Conservation (phyloP, 169 alveolate genomes). For the Theileria equi region DNA sequence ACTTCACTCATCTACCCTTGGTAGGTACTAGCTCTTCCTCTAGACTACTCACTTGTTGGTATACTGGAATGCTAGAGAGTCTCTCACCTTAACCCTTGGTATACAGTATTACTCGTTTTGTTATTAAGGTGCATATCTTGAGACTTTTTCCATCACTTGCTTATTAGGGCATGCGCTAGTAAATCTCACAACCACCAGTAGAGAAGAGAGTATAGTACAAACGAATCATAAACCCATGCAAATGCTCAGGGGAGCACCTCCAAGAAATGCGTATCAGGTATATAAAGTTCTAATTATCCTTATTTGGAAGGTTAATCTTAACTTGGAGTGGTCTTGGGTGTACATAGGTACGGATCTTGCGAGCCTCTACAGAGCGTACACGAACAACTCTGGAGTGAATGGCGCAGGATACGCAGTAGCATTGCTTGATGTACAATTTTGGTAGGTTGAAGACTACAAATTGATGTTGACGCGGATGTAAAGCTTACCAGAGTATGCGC, state of each 20-base stretch:
- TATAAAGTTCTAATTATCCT: conserved; percentile 30
- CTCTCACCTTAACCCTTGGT: too few species aligned
- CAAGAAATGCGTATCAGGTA: background rate
- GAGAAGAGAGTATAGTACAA: too few species aligned
- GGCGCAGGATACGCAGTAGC: conserved; percentile 99
- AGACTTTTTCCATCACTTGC: too few species aligned
- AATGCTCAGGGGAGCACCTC: background rate
- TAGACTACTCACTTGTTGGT: too few species aligned
- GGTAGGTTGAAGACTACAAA: conserved; percentile 87
- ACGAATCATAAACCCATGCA: too few species aligned
- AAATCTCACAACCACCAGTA: too few species aligned
- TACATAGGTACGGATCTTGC: conserved; percentile 74
- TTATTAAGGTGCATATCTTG: too few species aligned
- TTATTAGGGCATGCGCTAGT: too few species aligned
- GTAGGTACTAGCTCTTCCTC: too few species aligned
- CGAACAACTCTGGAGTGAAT: conserved; percentile 99
- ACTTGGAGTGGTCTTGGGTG: conserved; percentile 54
- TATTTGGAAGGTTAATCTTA: conserved; percentile 55
- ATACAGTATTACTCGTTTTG: too few species aligned
- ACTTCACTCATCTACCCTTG: too few species aligned
- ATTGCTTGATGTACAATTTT: conserved; percentile 96
- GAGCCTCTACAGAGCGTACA: conserved; percentile 86
- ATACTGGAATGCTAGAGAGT: too few species aligned
- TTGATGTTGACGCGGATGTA: conserved; percentile 5
- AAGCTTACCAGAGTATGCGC: conserved; percentile 82